phyloP scores from a whole-genome alignment of 2,329 filamentous ascomycete genomes.

The Epichloe bromicola region DNA sequence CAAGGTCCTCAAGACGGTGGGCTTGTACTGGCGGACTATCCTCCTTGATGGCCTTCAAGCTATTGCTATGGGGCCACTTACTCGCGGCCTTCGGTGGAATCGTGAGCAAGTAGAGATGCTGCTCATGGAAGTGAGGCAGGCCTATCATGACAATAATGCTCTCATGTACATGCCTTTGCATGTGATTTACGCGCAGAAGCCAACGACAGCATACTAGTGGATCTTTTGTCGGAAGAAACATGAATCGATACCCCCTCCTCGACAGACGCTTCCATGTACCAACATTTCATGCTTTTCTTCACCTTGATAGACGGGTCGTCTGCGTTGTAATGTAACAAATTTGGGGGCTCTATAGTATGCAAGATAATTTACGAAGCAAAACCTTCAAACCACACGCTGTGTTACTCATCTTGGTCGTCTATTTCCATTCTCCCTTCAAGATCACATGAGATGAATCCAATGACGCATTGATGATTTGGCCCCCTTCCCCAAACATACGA shows the following conservation, averaged over 20 bases:
- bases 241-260: not conserved
- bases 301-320: not conserved
- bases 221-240: not conserved
- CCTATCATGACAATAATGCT: slow-evolving; percentile 31
- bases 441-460: no score
- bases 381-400: no score
- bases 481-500: no score
- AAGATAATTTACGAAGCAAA: no score
- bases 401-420: no score
- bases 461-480: no score
- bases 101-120: slow-evolving; percentile 35
- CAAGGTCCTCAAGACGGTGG: slow-evolving; percentile 36
- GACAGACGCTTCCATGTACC: not conserved
- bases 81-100: slow-evolving; percentile 34
- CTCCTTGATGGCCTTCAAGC: slow-evolving; percentile 36
- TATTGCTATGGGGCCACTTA: slow-evolving; percentile 39
- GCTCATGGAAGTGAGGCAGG: slow-evolving; percentile 33
- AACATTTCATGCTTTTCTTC: no score
- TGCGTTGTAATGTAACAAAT: not conserved
- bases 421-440: no score
- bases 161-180: slow-evolving; percentile 43
- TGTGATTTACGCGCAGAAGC: slow-evolving; percentile 41
- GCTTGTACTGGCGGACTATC: slow-evolving; percentile 37
- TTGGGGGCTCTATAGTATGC: no score
- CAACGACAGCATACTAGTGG: slow-evolving; percentile 11